Base-by-base conservation (phyloP, 2,329 filamentous ascomycete species). In the Epichloe sibirici region DNA sequence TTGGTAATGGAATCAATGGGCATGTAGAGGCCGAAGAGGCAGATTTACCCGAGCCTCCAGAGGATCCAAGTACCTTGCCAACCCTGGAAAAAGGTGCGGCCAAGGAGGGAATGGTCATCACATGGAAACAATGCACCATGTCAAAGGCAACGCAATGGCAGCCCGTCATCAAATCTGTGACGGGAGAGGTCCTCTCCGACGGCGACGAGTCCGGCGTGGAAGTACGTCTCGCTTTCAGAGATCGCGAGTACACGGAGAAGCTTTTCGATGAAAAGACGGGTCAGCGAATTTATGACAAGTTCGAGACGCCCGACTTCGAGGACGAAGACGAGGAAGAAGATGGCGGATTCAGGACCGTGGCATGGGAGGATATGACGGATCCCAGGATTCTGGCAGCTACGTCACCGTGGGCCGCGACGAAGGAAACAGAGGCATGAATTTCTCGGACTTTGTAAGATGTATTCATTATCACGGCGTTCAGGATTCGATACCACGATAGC, bases 251-350 rank as follows among this genome's bases (percentile, higher is more conserved):
- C 5, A 78, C 75, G 51, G 71, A 82, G 56, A 83, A 78, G 60
- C 65, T 69, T 17, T 82, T 82, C 57, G 82, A 91, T 58, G 75
- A 81, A 11, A 69, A 77, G 40, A 83, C 85, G 0, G 89, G 88
- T 0, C 74, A 85, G 56, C 77, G 88, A 9, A 68, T 88, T 9
- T 95, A 91, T 59, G 82, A 78, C 56, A 86, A 83, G 53, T 93
- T 94, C 57, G 88, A 94, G 60, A 82, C 82, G 59, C 84, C 85
- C 0, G 78, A 79, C 11, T 71, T 79, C 7, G 76, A 82, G 6
- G 81, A 82, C 0, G 77, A 78, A 1, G 73, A 74, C 0, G 74
- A 73, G 38, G 76, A 79, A 12, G 78, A 85, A 13, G 78, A 86
- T 52, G 75, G 83, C 55, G 85, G 85, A 1, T 71, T 77, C 48